Percentiles rank a stretch among this genome's conserved stretches.
These are phyloP conservation scores for Fusarium paranaense DNA, from an alignment of 2,329 filamentous ascomycete genomes.

Conservation along the genomic window DNA sequence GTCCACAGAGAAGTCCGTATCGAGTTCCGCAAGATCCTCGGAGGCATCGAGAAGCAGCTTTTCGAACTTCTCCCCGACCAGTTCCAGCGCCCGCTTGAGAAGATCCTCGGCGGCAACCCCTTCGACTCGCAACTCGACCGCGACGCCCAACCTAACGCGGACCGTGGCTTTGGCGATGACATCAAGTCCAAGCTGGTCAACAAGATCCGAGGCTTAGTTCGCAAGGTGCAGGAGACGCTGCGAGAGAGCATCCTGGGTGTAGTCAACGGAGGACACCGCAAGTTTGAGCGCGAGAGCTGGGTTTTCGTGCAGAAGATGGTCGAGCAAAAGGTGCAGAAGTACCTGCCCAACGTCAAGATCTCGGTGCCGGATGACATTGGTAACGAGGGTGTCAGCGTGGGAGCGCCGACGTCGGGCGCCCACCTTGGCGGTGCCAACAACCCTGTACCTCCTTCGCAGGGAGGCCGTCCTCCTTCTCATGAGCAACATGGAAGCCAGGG, in stretches of 20 bases:
- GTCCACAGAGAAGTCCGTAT: slow-evolving; percentile 59
- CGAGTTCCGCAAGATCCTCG: slow-evolving; percentile 59
- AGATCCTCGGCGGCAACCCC: slow-evolving; percentile 60
- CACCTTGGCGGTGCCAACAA: slow-evolving; percentile 50
- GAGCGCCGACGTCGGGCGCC: slow-evolving; percentile 47
- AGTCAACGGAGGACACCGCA: slow-evolving; percentile 60
- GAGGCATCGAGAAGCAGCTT: slow-evolving; percentile 58
- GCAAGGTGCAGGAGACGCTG: slow-evolving; percentile 59
- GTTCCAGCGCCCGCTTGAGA: slow-evolving; percentile 58
- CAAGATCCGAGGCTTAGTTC: slow-evolving; percentile 58
- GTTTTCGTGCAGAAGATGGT: slow-evolving; percentile 59
- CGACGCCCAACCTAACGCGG: slow-evolving; percentile 44
- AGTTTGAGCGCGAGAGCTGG: slow-evolving; percentile 60
- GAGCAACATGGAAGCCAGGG: neutral
- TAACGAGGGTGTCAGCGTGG: slow-evolving; percentile 59
- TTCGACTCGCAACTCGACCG: slow-evolving; percentile 58
- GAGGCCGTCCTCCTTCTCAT: slow-evolving; percentile 20
- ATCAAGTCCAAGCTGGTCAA: slow-evolving; percentile 57
- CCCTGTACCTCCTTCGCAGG: slow-evolving; percentile 37
- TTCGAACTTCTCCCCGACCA: slow-evolving; percentile 58
- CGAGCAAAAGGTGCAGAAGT: slow-evolving; percentile 59
- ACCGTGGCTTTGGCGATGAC: slow-evolving; percentile 57
- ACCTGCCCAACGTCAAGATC: slow-evolving; percentile 59
- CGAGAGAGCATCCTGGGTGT: slow-evolving; percentile 57
- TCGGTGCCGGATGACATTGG: slow-evolving; percentile 60